Base-by-base conservation (phyloP, 2,329 filamentous ascomycete species). In the Tolypocladium capitatum region DNA sequence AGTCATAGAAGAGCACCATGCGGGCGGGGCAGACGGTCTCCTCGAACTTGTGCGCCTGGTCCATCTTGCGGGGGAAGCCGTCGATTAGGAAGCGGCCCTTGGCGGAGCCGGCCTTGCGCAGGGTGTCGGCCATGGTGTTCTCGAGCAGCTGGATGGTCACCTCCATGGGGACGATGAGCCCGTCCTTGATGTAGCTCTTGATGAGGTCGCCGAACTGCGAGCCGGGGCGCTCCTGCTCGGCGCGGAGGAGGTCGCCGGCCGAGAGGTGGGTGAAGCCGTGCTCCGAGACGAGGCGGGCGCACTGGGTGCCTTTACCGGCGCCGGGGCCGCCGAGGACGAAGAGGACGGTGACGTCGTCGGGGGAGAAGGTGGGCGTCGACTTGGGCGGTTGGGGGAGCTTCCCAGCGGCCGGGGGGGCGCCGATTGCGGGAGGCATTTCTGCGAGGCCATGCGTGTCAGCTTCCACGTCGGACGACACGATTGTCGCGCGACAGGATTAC, bases 81-180 rank as follows among this genome's bases (percentile, higher is more conserved):
- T 81, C 78, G 57, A 83, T 80, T 48, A 83, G 69, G 73, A 97
- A 97, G 59, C 85, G 81, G 46, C 77, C 77, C 64, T 80, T 83
- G 53, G 61, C 60, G 46, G 53, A 57, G 46, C 61, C 58, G 13
- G 70, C 66, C 48, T 73, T 68, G 48, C 73, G 61, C 46, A 95
- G 78, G 13, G 78, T 74, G 9, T 76, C 80, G 48, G 74, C 75
- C 87, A 98, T 97, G 49, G 90, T 88, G 67, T 95, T 94, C 69
- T 96, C 90, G 40, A 98, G 78, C 33, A 98, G 71, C 59, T 90
- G 84, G 50, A 98, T 84, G 5, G 92, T 98, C 45, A 97, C 89
- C 67, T 97, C 91, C 87, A 95, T 94, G n/a, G 92, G 92, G 53
- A 98, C 92, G 66, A 98, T 98, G 58, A 81, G 81, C 50, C 92